Conservation (phyloP, 2,329 filamentous ascomycete genomes). For the Fonsecaea pugnacius region DNA sequence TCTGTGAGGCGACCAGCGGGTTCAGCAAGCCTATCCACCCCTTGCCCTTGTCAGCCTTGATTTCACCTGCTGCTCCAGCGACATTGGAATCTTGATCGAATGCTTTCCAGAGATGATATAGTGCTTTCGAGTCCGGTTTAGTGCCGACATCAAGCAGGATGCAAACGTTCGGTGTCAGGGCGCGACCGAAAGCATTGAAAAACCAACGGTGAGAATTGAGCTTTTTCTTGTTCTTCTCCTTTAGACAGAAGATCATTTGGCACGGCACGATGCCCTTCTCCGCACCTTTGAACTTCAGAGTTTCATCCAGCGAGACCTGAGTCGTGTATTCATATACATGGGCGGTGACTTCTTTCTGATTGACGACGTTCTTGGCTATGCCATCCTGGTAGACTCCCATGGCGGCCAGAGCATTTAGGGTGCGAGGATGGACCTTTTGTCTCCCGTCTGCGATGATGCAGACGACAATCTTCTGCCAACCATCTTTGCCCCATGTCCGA, state of each 20-base stretch:
- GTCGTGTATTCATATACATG: slow-evolving; percentile 99
- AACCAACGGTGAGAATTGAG: slow-evolving; percentile 99
- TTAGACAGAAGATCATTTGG: slow-evolving; percentile 97
- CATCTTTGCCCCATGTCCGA: slow-evolving; percentile 92
- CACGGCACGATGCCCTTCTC: slow-evolving; percentile 98
- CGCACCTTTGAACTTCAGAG: slow-evolving; percentile 97
- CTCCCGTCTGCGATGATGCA: slow-evolving; percentile 95
- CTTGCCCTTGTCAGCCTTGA: slow-evolving; percentile 93
- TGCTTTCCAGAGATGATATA: slow-evolving; percentile 99
- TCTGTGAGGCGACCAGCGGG: slow-evolving; percentile 92
- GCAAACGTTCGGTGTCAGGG: slow-evolving; percentile 93
- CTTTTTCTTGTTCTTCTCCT: slow-evolving; percentile 97
- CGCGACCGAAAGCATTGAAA: slow-evolving; percentile 95
- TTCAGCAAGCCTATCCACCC: slow-evolving; percentile 83
- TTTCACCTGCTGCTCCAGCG: slow-evolving; percentile 94
- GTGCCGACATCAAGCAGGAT: slow-evolving; percentile 97
- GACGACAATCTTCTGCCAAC: slow-evolving; percentile 99
- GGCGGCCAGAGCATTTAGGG: slow-evolving; percentile 89
- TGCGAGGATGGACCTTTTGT: slow-evolving; percentile 89
- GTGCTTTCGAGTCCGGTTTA: slow-evolving; percentile 80
- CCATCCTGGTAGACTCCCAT: slow-evolving; percentile 98
- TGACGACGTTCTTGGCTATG: slow-evolving; percentile 98
- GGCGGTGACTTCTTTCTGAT: slow-evolving; percentile 90
- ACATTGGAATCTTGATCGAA: slow-evolving; percentile 98
- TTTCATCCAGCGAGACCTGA: slow-evolving; percentile 91